These are phyloP conservation scores for Lanzia echinophila DNA, from an alignment of 2,329 filamentous ascomycete genomes.

Conservation along the genomic window DNA sequence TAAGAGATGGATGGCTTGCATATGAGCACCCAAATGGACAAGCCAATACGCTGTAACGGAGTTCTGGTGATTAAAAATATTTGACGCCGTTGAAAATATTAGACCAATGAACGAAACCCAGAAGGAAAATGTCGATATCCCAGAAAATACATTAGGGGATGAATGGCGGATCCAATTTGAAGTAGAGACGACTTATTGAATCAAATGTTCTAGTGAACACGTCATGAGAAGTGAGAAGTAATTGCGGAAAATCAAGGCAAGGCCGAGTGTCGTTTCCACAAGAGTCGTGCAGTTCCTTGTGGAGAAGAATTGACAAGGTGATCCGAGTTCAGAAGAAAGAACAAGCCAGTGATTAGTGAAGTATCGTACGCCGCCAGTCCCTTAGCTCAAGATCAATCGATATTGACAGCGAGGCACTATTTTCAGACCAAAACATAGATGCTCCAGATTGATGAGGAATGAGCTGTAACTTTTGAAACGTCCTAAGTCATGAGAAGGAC, in stretches of 20 bases:
- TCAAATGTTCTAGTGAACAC: not conserved
- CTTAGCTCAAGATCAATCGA: not conserved
- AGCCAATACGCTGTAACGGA: too few relatives aligned
- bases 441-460: not conserved
- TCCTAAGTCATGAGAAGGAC: constrained; percentile 24
- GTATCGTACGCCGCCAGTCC: constrained; percentile 5
- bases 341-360: not conserved
- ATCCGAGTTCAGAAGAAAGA: not conserved
- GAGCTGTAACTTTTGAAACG: not conserved
- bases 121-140: too few relatives aligned
- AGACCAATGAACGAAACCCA: not conserved
- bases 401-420: not conserved
- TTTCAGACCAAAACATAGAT: not conserved
- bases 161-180: not conserved
- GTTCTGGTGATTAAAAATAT: too few relatives aligned
- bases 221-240: not conserved
- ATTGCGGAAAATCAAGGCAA: not conserved
- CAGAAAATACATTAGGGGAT: too few relatives aligned
- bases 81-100: too few relatives aligned
- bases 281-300: constrained; percentile 3
- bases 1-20: too few relatives aligned
- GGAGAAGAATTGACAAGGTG: not conserved
- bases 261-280: constrained; percentile 4
- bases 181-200: not conserved
- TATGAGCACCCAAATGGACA: too few relatives aligned